phyloP scores from a whole-genome alignment of 306 rosid species.

The Fragaria nilgerrensis region DNA sequence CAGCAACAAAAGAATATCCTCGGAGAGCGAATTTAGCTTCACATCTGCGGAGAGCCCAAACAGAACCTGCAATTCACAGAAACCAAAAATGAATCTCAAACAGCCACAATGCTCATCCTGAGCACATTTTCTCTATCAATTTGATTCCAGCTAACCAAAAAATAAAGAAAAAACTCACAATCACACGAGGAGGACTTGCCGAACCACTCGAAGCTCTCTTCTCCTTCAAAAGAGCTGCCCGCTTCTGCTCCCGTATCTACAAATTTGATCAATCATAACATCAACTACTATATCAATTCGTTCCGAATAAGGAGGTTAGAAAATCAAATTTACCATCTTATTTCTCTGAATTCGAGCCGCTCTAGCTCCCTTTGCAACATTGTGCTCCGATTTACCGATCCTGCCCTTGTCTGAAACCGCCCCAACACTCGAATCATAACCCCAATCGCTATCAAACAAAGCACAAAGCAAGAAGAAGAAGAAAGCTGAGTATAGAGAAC shows the following conservation, averaged over 20 bases:
- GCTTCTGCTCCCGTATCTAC: conserved; percentile 80
- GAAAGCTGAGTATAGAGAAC: conserved; percentile 26
- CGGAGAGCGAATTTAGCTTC: conserved; percentile 57
- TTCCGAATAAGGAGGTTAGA: too few species aligned
- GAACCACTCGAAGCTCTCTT: conserved; percentile 76
- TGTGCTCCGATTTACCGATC: conserved; percentile 46
- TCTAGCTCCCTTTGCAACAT: conserved; percentile 66
- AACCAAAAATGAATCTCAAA: not conserved
- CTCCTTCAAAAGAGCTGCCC: conserved; percentile 71
- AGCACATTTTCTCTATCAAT: not conserved
- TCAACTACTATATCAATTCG: not conserved
- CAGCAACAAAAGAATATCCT: conserved; percentile 60
- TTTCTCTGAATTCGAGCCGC: conserved; percentile 75
- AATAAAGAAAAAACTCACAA: conserved; percentile 43
- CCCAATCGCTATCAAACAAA: not conserved
- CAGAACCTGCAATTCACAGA: conserved; percentile 55
- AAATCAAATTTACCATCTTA: conserved; percentile 55
- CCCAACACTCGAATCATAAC: not conserved
- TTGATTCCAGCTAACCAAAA: not conserved
- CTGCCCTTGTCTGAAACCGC: conserved; percentile 50
- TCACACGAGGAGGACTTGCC: conserved; percentile 81
- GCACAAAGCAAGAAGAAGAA: not conserved
- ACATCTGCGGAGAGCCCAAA: conserved; percentile 69
- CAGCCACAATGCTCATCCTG: not conserved
- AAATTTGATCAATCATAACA: not conserved